Evolutionary conservation across 2,329 filamentous ascomycete genomes (phyloP), one percentile per base, ranked within the genome.

Genomic region (Neobulgaria alba): DNA sequence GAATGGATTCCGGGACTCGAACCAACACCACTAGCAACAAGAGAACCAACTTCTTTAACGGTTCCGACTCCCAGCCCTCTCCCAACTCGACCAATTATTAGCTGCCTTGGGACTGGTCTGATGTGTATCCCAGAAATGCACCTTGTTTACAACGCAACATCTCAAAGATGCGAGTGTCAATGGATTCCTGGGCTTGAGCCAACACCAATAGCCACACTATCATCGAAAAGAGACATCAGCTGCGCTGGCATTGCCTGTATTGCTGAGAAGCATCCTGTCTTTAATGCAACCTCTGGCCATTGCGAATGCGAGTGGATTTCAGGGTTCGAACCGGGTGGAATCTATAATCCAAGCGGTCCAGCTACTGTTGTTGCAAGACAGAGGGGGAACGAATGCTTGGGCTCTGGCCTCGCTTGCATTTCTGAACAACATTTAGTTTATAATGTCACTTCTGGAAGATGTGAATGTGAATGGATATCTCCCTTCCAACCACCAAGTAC

Each of bases 171-270:
- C 17, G 38, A 29, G 4, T 40, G 38, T 30, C 20, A 18, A 14
- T 33, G 29, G 26, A 39, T 32, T 33, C 15, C 17, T 14, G 38
- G 20, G 12, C 14, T 35, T 16, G 20, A 17, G 20, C 33, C 33
- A 18, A 18, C 10, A 46, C 43, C 3, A 34, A 29, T 18, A 43
- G 43, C 23, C 21, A 29, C 10, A 19, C 20, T 15, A 36, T 29
- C 20, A 18, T 33, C 19, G 26, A 23, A 14, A 31, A 36, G 18
- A 1, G 32, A 33, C 18, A 26, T 17, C n/a, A 14, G 18, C 26
- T 49, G 47, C 14, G 17, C 35, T 3, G 36, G 18, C 5, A 38
- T 45, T 18, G 20, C 30, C 4, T 49, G 46, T n/a, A 49, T 47
- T 14, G 16, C 46, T 4, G 47, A 49, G 26, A 41, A 31, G 37